These are phyloP conservation scores for Sabuloglossum arenarium DNA, from an alignment of 495 filamentous ascomycete species.

Conservation along the genomic window DNA sequence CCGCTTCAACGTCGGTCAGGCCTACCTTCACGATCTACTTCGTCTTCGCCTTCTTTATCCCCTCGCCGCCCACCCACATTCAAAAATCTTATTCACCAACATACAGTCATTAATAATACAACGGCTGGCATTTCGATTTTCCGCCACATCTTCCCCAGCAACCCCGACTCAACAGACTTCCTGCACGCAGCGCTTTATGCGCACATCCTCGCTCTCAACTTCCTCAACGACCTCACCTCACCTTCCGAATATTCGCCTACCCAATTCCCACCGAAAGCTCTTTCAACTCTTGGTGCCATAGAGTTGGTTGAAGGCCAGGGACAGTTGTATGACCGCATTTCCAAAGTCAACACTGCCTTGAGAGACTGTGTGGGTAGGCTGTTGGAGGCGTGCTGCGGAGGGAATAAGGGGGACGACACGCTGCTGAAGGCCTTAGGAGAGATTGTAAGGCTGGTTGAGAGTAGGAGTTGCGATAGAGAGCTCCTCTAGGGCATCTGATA, in stretches of 20 bases:
- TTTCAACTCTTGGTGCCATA: neutral
- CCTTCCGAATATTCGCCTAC: neutral
- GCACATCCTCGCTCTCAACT: conserved; percentile 1
- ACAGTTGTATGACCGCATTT: neutral
- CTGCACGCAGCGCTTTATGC: neutral
- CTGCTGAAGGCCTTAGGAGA: neutral
- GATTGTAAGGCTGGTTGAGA: neutral
- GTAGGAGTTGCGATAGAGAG: neutral
- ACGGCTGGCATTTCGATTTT: neutral
- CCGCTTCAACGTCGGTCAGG: neutral
- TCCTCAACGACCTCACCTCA: neutral
- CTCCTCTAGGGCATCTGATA: neutral
- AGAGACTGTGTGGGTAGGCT: neutral
- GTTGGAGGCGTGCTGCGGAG: neutral
- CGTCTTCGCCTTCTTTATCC: neutral
- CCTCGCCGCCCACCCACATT: neutral
- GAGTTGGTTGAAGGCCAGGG: neutral
- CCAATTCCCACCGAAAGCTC: neutral
- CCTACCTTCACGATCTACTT: neutral
- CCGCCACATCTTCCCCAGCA: neutral
- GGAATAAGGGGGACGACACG: neutral
- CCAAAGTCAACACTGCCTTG: neutral
- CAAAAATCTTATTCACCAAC: neutral
- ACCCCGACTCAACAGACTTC: conserved; percentile 1
- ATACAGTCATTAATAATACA: neutral